Base-by-base conservation (phyloP, 768 basidiomycete species). In the Russula griseocarnosa region DNA sequence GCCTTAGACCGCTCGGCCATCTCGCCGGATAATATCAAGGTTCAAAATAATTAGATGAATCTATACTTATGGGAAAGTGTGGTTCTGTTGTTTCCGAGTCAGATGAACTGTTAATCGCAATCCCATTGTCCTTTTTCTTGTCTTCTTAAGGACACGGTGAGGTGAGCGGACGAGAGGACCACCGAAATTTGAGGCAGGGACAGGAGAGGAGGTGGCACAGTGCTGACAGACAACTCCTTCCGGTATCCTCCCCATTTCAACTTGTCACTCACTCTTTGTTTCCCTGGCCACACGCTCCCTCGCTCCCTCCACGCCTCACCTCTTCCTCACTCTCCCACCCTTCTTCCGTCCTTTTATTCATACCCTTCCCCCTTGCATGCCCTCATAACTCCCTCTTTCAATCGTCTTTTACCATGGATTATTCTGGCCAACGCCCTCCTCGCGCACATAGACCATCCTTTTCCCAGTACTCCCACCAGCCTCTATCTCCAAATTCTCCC, bases 1-100 rank as follows among this genome's bases (percentile, higher is more conserved):
- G 86, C 87, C 87, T 88, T 87, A 86, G 86, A 88, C 86, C 86
- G 85, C 86, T 88, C 87, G 86, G 87, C 86, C 86, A 88, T 87
- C 85, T 86, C 83, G 66, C 66, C 66, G 1, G 16, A 16, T 34
- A 50, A 16, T 11, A 7, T 8, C 1, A 3, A 1, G 4, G 0
- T 1, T 7, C 26, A 18, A 32, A 22, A 38, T n/a, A n/a, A 28
- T 1, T 1, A 0, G 1, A 61, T 38, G 20, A 11, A 20, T 18
- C 4, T 22, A 28, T 7, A 8, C 26, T 18, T 6, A 24, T 14
- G 1, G 11, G n/a, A 49, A 49, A 24, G 22, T 11, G 47, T 5
- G 5, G 9, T 49, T n/a, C 2, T 47, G 46, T 22, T 47, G 20
- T 11, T 11, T 47, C 38, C 16, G 38, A 40, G 38, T 40, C 4